Evolutionary conservation across 768 basidiomycete genomes (phyloP).

Genomic region (Panus rudis): DNA sequence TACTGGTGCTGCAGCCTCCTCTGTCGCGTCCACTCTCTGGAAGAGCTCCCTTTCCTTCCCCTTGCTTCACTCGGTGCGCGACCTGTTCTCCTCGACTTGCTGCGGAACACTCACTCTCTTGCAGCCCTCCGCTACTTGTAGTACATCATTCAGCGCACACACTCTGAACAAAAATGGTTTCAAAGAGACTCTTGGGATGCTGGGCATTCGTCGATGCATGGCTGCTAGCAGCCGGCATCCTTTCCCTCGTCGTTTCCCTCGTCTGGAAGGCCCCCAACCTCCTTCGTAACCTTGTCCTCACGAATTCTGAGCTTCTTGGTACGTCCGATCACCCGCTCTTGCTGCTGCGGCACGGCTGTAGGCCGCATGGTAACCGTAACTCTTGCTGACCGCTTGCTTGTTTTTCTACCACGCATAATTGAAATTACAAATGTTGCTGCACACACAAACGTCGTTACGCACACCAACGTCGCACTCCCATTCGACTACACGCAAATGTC

Average conservation of each 20-base stretch:
- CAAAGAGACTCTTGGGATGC: conserved; percentile 57
- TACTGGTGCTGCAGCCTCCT: conserved; percentile 36
- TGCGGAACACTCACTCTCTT: neutral
- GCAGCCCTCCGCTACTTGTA: neutral
- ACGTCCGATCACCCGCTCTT: conserved; percentile 16
- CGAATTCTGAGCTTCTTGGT: conserved; percentile 52
- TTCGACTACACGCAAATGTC: neutral
- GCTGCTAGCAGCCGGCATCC: conserved; percentile 61
- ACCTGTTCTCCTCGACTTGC: conserved; percentile 2
- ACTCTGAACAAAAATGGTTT: conserved; percentile 47
- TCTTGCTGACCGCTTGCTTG: too few relatives aligned
- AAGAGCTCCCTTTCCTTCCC: conserved; percentile 32
- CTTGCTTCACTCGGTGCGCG: conserved; percentile 6
- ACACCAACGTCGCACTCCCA: too few relatives aligned
- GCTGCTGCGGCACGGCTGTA: too few relatives aligned
- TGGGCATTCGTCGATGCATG: conserved; percentile 69
- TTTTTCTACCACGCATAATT: too few relatives aligned
- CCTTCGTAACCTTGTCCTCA: conserved; percentile 70
- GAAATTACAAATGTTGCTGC: too few relatives aligned
- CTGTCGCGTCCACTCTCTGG: conserved; percentile 44
- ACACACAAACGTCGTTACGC: too few relatives aligned
- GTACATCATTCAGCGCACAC: conserved; percentile 14
- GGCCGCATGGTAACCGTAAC: too few relatives aligned
- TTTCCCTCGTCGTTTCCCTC: conserved; percentile 62
- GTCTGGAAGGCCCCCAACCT: conserved; percentile 62